Evolutionary conservation across 2,329 filamentous ascomycete genomes (phyloP), one percentile per base, ranked within the genome.

Genomic region (Grosmannia clavigera): DNA sequence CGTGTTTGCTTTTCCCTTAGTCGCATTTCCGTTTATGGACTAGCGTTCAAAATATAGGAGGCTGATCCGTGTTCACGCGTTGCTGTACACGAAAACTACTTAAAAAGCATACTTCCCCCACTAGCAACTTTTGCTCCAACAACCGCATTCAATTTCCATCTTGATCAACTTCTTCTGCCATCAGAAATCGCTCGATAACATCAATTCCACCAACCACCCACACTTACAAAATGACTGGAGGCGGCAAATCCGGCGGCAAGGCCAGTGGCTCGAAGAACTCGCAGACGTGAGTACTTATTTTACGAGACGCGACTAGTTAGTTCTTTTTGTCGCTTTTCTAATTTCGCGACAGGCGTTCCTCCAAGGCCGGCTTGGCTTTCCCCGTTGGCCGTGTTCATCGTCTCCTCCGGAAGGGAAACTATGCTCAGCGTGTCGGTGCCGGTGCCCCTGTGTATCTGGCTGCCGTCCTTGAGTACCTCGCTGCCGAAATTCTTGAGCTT

Each of bases 171-270:
- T 6, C 22, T 70, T 62, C 51, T 64, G 58, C 35, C 65, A 64
- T 61, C 65, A 63, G 59, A 65, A 61, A 66, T 67, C 68, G 68
- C 4, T 40, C 66, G 64, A 66, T 60, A 46, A 40, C 43, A 61
- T 35, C 29, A 33, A 57, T 66, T 68, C 66, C 66, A 67, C 64
- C 61, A 22, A 66, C 66, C 69, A 68, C 50, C 67, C 57, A 67
- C 66, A 66, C 64, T 59, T 75, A 83, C 87, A 96, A 90, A 88
- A 99, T 99, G 94, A 95, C 94, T 90, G 92, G 92, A 85, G 92
- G 92, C 79, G 94, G 94, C 79, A 99, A 99, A 82, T 96, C 92
- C 81, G 94, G 94, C 79, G 94, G 94, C 86, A 97, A 97, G 88
- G 92, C 92, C 82, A 92, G 88, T 81, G 91, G 92, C 81, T 87